phyloP scores from a whole-genome alignment of 2,329 filamentous ascomycete species.

The Curvularia lunata region DNA sequence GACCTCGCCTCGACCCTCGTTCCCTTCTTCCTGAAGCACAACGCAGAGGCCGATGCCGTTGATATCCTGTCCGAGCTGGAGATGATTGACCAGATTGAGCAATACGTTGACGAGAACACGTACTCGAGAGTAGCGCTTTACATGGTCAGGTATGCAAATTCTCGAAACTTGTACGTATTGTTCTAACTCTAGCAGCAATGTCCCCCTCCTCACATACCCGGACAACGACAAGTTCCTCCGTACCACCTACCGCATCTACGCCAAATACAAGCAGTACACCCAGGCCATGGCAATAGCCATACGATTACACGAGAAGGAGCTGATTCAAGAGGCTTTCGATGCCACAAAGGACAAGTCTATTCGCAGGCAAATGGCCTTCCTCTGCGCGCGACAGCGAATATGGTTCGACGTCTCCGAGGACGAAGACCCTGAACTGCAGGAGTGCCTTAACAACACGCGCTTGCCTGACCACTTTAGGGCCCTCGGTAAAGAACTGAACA shows the following conservation, averaged over 20 bases:
- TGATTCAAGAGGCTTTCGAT: conserved; percentile 83
- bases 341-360: conserved; percentile 80
- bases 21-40: conserved; percentile 94
- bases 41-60: conserved; percentile 96
- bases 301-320: conserved; percentile 81
- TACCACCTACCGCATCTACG: conserved; percentile 92
- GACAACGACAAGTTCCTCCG: conserved; percentile 95
- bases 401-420: conserved; percentile 74
- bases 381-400: conserved; percentile 91
- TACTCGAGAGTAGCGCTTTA: conserved; percentile 94
- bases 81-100: conserved; percentile 89
- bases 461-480: conserved; percentile 92
- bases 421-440: conserved; percentile 75
- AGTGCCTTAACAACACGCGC: conserved; percentile 86
- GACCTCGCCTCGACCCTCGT: conserved; percentile 85
- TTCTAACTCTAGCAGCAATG: conserved; percentile 68
- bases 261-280: conserved; percentile 87
- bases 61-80: conserved; percentile 97
- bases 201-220: conserved; percentile 94
- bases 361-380: conserved; percentile 92
- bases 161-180: neutral
- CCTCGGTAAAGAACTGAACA: conserved; percentile 93
- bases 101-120: conserved; percentile 91
- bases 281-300: conserved; percentile 96
- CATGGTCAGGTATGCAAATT: conserved; percentile 75